These are phyloP conservation scores for Epichloe coenophiala DNA, from an alignment of 2,329 filamentous ascomycete genomes.

Conservation along the genomic window DNA sequence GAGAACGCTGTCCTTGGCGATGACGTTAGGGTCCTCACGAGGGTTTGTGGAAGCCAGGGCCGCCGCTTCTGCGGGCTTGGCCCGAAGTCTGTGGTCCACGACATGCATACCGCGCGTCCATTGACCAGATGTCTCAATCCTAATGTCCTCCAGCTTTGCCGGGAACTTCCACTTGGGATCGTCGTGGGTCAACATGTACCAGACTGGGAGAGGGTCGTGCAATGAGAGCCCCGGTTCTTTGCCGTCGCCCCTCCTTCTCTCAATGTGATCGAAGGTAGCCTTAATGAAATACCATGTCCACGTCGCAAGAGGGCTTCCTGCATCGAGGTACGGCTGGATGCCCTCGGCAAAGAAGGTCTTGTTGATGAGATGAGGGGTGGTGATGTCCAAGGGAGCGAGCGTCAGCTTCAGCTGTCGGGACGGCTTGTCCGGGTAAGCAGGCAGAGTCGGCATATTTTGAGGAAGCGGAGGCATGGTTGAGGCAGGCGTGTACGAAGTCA, in stretches of 20 bases:
- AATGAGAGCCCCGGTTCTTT: constrained; percentile 49
- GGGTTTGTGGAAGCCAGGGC: constrained; percentile 27
- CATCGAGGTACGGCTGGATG: constrained; percentile 40
- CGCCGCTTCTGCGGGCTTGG: constrained; percentile 33
- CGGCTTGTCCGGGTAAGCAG: constrained; percentile 50
- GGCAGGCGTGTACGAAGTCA: constrained; percentile 59
- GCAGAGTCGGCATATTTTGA: constrained; percentile 34
- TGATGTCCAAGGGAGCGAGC: constrained; percentile 67
- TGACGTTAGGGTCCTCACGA: constrained; percentile 24
- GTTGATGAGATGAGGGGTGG: constrained; percentile 53
- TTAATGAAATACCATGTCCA: constrained; percentile 62
- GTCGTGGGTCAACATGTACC: constrained; percentile 57
- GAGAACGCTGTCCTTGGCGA: constrained; percentile 36
- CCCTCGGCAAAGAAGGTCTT: constrained; percentile 43
- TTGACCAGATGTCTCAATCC: constrained; percentile 80
- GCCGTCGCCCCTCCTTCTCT: constrained; percentile 44
- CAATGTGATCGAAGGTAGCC: constrained; percentile 58
- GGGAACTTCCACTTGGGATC: constrained; percentile 45
- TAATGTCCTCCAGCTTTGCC: constrained; percentile 60
- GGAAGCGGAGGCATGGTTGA: constrained; percentile 68
- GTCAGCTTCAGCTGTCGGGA: constrained; percentile 51
- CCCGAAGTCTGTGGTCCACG: constrained; percentile 55
- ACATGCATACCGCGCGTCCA: constrained; percentile 92
- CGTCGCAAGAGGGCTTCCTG: constrained; percentile 57
- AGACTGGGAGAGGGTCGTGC: constrained; percentile 68